phyloP scores from a whole-genome alignment of 2,329 filamentous ascomycete genomes.

The Neopestalotiopsis rosae region DNA sequence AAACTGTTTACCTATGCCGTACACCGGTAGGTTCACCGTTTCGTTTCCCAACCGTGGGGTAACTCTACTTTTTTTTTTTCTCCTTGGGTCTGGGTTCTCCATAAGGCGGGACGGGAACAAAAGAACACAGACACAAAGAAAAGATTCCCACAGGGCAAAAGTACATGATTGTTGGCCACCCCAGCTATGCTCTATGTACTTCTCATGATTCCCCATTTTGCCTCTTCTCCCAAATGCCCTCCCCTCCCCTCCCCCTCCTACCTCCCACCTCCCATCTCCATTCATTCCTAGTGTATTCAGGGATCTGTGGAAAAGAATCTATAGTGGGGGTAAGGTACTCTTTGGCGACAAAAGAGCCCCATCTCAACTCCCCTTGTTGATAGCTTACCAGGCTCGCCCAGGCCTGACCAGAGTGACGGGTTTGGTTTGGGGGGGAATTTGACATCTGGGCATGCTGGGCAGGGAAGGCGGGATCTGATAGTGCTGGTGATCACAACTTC shows the following conservation, averaged over 20 bases:
- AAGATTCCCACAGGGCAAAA: not conserved
- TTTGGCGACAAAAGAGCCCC: not conserved
- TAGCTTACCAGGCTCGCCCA: too few species aligned
- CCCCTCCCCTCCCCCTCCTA: not conserved
- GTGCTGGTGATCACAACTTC: slow-evolving; percentile 15
- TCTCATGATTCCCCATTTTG: not conserved
- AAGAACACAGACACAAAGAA: not conserved
- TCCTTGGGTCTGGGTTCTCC: not conserved
- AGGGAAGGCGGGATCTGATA: slow-evolving; percentile 9
- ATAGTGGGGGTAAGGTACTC: not conserved
- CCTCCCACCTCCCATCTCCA: not conserved
- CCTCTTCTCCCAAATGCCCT: too few species aligned
- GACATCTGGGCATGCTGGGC: not conserved
- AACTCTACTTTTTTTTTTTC: not conserved
- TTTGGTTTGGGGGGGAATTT: not conserved
- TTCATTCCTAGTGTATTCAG: too few species aligned
- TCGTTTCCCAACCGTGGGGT: too few species aligned
- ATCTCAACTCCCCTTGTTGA: too few species aligned
- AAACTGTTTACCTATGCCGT: too few species aligned
- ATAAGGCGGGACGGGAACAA: not conserved
- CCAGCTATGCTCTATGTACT: not conserved
- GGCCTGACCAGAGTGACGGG: not conserved
- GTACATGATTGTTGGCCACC: not conserved
- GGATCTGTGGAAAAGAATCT: not conserved
- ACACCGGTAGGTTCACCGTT: too few species aligned